These are phyloP conservation scores for Medicago ruthenica DNA, from an alignment of 306 rosid genomes.

Conservation along the genomic window DNA sequence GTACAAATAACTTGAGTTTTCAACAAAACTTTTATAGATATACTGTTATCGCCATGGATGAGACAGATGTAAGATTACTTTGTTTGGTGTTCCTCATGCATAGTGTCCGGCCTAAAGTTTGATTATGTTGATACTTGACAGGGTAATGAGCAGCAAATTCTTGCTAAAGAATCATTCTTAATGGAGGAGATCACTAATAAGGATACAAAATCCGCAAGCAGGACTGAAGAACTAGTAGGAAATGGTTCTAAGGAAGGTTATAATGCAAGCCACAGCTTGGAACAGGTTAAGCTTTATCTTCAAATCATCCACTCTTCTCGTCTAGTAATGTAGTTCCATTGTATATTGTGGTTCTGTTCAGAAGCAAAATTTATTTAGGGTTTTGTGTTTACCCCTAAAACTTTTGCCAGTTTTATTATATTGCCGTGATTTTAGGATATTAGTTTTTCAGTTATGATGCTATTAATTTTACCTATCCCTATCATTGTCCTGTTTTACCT, in stretches of 20 bases:
- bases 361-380: neutral
- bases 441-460: slow-evolving; percentile 21
- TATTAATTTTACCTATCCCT: slow-evolving; percentile 7
- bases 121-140: slow-evolving; percentile 12
- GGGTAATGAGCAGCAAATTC: slow-evolving; percentile 34
- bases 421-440: slow-evolving; percentile 12
- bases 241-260: slow-evolving; percentile 38
- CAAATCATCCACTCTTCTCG: neutral
- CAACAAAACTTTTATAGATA: slow-evolving; percentile 12
- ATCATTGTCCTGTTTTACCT: slow-evolving; percentile 17
- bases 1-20: slow-evolving; percentile 47
- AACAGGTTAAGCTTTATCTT: slow-evolving; percentile 42
- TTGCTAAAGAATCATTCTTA: slow-evolving; percentile 38
- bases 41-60: slow-evolving; percentile 2
- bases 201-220: slow-evolving; percentile 38
- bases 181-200: slow-evolving; percentile 43
- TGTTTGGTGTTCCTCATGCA: slow-evolving; percentile 13
- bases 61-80: neutral
- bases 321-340: slow-evolving; percentile 8
- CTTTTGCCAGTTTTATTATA: neutral
- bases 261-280: slow-evolving; percentile 40
- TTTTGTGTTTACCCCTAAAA: neutral
- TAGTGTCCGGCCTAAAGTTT: slow-evolving; percentile 23
- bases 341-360: slow-evolving; percentile 25
- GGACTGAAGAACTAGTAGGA: slow-evolving; percentile 28